Base-by-base conservation (phyloP, 2,329 filamentous ascomycete species). In the Macroventuria anomochaeta region DNA sequence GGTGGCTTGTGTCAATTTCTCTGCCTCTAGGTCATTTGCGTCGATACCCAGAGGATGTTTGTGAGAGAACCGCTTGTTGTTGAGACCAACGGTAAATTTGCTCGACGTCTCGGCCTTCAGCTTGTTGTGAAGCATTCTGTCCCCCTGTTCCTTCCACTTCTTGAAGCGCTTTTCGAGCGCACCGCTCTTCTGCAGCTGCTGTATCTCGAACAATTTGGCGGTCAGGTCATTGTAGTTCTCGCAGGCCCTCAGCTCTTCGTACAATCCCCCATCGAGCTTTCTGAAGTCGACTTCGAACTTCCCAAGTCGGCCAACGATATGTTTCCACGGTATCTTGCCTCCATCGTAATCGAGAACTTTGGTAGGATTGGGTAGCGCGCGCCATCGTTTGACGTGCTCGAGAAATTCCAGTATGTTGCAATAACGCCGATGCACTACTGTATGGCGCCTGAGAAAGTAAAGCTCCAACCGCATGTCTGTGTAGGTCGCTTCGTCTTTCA, bases 321-420 rank as follows among this genome's bases (percentile, higher is more conserved):
- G 17, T 7, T 5, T 29, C 51, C 44, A 49, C 7, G 51, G 11
- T 5, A 38, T 34, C 1, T 25, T 15, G 23, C 17, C 33, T 31
- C 11, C n/a, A n/a, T 37, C 38, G 10, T 39, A 36, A 10, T 43
- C 44, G 7, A 54, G 38, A 6, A 54, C 33, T 7, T 32, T 31
- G 3, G 33, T n/a, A 26, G 51, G 51, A 13, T 54, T 54, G 18
- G 51, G 51, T 18, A 44, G n/a, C 7, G 25, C 26, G n/a, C 23
- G 43, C 51, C 51, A 54, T 26, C 51, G 44, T 13, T 36, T 42
- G n/a, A 40, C 40, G 44, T 54, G 51, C 12, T 39, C 32, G 17
- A 54, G 29, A 13, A 48, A 54, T 18, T 54, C 51, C 8, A 48
- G 44, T 38, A 54, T 48, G 39, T 54, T 54, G 39, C 39, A 47